Evolutionary conservation across 805 yeast genomes (phyloP).

Genomic region (Yamadazyma ubonensis): DNA sequence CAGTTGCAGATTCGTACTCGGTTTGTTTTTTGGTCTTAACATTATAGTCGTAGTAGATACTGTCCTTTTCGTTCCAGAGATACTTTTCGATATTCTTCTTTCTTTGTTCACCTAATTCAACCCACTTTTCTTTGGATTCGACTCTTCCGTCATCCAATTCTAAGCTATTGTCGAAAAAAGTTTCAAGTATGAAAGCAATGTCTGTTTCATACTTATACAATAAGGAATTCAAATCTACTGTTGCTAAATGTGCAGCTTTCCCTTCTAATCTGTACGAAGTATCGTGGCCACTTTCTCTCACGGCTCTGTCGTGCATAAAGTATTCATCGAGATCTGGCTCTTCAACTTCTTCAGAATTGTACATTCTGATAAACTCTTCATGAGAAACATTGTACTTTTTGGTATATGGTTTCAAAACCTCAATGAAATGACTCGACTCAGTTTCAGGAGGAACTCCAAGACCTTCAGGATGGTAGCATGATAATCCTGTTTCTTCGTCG

Average conservation of each 20-base stretch:
- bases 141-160: conserved; percentile 17
- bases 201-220: conserved; percentile 88
- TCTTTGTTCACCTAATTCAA: conserved; percentile 52
- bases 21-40: conserved; percentile 54
- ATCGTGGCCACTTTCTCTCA: conserved; percentile 95
- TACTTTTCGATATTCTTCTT: conserved; percentile 58
- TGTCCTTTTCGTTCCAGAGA: conserved; percentile 79
- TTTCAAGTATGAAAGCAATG: conserved; percentile 63
- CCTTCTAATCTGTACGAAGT: conserved; percentile 90
- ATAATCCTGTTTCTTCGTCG: conserved; percentile 72
- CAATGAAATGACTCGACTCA: conserved; percentile 81
- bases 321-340: conserved; percentile 89
- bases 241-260: conserved; percentile 82
- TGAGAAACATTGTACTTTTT: conserved; percentile 56
- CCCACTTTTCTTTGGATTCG: conserved; percentile 62
- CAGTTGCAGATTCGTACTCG: conserved; percentile 79
- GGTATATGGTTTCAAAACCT: conserved; percentile 67
- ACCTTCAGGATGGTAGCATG: conserved; percentile 89
- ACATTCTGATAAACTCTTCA: conserved; percentile 60
- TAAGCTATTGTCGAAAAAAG: conserved; percentile 52
- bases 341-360: conserved; percentile 60
- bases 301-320: conserved; percentile 89
- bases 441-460: conserved; percentile 96
- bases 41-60: conserved; percentile 83
- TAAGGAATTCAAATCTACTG: conserved; percentile 83